Evolutionary conservation across 2,329 filamentous ascomycete genomes (phyloP), one percentile per base, ranked within the genome.

Genomic region (Phialophora chinensis): DNA sequence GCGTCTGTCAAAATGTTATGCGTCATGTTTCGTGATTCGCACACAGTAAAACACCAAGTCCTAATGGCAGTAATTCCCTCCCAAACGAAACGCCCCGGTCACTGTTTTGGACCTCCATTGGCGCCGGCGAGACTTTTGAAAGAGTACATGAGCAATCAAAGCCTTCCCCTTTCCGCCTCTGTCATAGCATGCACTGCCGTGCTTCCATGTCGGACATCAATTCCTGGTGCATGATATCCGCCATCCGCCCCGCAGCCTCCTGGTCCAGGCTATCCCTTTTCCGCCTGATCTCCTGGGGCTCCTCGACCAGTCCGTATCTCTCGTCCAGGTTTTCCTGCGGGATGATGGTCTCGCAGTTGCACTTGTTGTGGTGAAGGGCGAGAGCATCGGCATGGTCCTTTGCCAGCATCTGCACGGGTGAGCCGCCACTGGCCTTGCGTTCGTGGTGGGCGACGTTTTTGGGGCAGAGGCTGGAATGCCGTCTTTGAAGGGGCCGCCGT

Each of bases 401-500:
- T 27, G 64, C 42, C 3, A 57, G 63, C 47, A 70, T 68, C 50
- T 70, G 65, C n/a, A 66, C 56, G 10, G 68, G 68, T 12, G 68
- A 68, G 29, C 44, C 25, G 12, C 56, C 47, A 7, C 68, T 60
- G 6, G 53, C 58, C 17, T 53, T 52, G 23, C 59, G 27, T 47
- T 68, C 53, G 8, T 60, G 57, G 12, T 44, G 23, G 38, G 60
- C 12, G 27, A 70, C 14, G 20, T 62, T 63, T 12, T 54, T 60
- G 2, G 68, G 68, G 52, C 68, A 70, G 7, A 70, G 58, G 10
- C 66, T 63, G 3, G 68, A 70, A 33, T 70, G 68, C 57, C 68
- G 60, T 47, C 68, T 49, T n/a, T 62, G 63, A 42, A 68, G 63
- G 25, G 63, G 53, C 31, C 38, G 53, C 5, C 23, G 49, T 4